Evolutionary conservation across 208 protist species (phyloP).

Genomic region (Herpetomonas samuelpessoai): DNA sequence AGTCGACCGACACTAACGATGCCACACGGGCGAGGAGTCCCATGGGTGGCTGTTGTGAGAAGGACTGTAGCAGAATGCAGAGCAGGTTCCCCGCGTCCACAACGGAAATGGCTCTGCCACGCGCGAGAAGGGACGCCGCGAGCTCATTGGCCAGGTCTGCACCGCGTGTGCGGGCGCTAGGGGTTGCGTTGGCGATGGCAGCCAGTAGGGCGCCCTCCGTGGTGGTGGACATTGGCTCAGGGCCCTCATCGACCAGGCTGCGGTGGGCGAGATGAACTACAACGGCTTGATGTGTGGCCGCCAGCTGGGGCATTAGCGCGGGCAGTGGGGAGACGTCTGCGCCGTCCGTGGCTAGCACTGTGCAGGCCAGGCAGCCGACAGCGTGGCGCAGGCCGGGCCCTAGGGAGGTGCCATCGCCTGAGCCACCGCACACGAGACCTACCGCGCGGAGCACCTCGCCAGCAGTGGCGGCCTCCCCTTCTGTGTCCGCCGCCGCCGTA

Average conservation of each 20-base stretch:
- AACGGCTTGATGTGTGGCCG: conserved; percentile 22
- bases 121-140: not conserved
- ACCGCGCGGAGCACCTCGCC: conserved; percentile 34
- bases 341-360: conserved; percentile 33
- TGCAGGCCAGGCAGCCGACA: conserved; percentile 50
- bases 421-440: conserved; percentile 11
- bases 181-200: conserved; percentile 7
- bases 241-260: conserved; percentile 9
- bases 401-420: conserved; percentile 18
- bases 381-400: conserved; percentile 61
- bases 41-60: too few species aligned
- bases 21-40: not conserved
- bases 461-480: conserved; percentile 13
- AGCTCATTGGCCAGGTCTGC: not conserved
- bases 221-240: not conserved
- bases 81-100: not conserved
- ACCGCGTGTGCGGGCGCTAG: too few species aligned
- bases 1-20: not conserved
- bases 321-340: conserved; percentile 16
- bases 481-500: conserved; percentile 2
- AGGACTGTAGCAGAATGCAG: not conserved
- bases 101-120: not conserved
- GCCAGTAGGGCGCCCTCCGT: conserved; percentile 1
- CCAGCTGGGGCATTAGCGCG: conserved; percentile 31
- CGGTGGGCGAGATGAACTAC: conserved; percentile 14